phyloP scores from a whole-genome alignment of 2,329 filamentous ascomycete genomes.

The Chaetomium globosum region DNA sequence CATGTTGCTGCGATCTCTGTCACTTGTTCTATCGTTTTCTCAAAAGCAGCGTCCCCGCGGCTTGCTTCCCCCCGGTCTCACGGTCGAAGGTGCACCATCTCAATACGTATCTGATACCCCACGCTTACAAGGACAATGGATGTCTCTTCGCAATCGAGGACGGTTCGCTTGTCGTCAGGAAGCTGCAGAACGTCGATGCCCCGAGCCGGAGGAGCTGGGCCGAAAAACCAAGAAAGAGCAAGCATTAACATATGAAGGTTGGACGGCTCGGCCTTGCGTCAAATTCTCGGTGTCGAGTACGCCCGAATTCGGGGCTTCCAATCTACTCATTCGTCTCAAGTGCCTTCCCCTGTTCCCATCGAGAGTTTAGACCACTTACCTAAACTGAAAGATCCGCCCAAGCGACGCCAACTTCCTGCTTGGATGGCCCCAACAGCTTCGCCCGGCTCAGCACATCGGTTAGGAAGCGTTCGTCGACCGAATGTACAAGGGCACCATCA shows the following conservation, averaged over 20 bases:
- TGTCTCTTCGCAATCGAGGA: constrained; percentile 10
- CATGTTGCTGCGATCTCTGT: constrained; percentile 22
- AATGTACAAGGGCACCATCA: not conserved
- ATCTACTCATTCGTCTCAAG: not conserved
- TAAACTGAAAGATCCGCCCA: not conserved
- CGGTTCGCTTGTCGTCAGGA: constrained; percentile 10
- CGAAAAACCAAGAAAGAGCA: not conserved
- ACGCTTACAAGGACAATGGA: not conserved
- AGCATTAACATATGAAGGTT: constrained; percentile 10
- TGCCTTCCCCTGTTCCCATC: not conserved
- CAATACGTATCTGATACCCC: not conserved
- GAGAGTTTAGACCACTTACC: not conserved
- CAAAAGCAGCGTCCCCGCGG: not conserved
- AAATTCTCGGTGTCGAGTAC: constrained; percentile 14
- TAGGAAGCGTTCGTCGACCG: not conserved
- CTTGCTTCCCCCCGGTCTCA: not conserved
- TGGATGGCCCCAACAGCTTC: not conserved
- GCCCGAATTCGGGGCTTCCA: not conserved
- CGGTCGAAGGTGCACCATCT: not conserved
- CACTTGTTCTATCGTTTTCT: constrained; percentile 20
- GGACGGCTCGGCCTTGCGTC: not conserved
- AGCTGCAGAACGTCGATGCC: not conserved
- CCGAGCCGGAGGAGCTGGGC: not conserved
- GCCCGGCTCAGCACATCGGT: not conserved
- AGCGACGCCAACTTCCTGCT: not conserved